Percentiles rank a stretch among this genome's conserved stretches.
These are phyloP conservation scores for Sporothrix sp. DNA, from an alignment of 2,329 filamentous ascomycete genomes.

Conservation along the genomic window DNA sequence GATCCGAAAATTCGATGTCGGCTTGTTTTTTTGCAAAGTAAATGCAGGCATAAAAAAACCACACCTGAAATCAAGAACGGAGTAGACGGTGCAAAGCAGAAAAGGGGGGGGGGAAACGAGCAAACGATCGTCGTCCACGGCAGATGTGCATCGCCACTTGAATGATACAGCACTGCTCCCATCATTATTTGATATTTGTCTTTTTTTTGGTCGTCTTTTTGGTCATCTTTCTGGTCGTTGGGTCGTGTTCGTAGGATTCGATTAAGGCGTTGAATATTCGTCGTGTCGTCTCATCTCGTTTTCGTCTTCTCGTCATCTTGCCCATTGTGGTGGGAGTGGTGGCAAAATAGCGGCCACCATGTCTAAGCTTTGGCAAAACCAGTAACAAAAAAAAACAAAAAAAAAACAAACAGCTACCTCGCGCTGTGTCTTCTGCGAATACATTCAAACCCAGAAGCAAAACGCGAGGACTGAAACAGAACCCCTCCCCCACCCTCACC, in stretches of 20 bases:
- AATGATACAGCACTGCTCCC: not conserved
- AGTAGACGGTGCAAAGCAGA: no score
- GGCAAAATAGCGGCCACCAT: not conserved
- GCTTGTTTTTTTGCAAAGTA: not conserved
- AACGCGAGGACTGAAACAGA: no score
- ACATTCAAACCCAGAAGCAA: not conserved
- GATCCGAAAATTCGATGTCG: not conserved
- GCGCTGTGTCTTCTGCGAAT: not conserved
- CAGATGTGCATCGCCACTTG: not conserved
- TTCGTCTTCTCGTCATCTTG: conserved; percentile 6
- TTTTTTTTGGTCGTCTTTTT: not conserved
- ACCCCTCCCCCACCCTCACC: no score
- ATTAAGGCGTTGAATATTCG: conserved; percentile 3
- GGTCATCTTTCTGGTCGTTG: conserved; percentile 12
- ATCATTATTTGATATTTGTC: conserved; percentile 1
- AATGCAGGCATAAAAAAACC: not conserved
- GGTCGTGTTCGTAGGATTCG: conserved; percentile 7
- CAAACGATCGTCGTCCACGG: not conserved
- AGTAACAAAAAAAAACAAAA: not conserved
- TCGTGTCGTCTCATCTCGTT: conserved; percentile 11
- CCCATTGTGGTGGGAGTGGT: not conserved
- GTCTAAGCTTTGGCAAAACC: not conserved
- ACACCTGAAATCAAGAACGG: not conserved
- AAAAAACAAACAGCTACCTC: not conserved
- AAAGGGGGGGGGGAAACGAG: no score